Percentiles rank a stretch among this genome's conserved stretches.
Conservation (phyloP, 805 yeast species). For the Priceomyces castillae region DNA sequence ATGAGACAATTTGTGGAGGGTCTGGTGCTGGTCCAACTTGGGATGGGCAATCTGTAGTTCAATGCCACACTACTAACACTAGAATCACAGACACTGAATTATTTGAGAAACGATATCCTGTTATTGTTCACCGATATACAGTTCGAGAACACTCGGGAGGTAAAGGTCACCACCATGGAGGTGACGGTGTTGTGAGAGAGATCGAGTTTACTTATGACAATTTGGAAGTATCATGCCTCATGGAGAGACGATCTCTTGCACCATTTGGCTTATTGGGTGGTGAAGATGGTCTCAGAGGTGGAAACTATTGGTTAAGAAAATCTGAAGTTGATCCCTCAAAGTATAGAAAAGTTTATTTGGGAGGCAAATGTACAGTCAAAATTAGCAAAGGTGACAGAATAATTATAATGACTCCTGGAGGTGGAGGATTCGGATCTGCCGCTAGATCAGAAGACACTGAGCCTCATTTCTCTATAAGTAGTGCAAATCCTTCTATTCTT, state of each 20-base stretch:
- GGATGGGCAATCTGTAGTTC: slow-evolving; percentile 88
- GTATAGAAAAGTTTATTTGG: slow-evolving; percentile 24
- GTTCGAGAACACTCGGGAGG: slow-evolving; percentile 81
- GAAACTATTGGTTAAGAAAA: slow-evolving; percentile 32
- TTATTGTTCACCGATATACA: slow-evolving; percentile 66
- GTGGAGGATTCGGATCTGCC: slow-evolving; percentile 40
- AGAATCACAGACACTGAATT: slow-evolving; percentile 89
- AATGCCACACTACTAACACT: slow-evolving; percentile 92
- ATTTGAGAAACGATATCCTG: slow-evolving; percentile 86
- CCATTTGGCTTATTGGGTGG: slow-evolving; percentile 92
- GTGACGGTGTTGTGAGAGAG: slow-evolving; percentile 83
- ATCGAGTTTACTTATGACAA: slow-evolving; percentile 57
- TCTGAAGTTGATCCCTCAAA: slow-evolving; percentile 12
- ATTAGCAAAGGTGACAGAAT: slow-evolving; percentile 40
- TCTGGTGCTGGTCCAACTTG: slow-evolving; percentile 88
- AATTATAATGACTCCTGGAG: slow-evolving; percentile 42
- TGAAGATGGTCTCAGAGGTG: slow-evolving; percentile 67
- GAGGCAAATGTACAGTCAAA: slow-evolving; percentile 33
- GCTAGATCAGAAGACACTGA: neutral
- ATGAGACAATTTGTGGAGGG: slow-evolving; percentile 95
- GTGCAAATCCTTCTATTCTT: slow-evolving; percentile 21
- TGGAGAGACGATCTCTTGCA: slow-evolving; percentile 79
- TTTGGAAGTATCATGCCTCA: slow-evolving; percentile 68
- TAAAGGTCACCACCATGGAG: slow-evolving; percentile 67
- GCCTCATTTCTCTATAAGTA: slow-evolving; percentile 21